Base-by-base conservation (phyloP, 495 filamentous ascomycete genomes). In the Penicillium atrosanguineum region DNA sequence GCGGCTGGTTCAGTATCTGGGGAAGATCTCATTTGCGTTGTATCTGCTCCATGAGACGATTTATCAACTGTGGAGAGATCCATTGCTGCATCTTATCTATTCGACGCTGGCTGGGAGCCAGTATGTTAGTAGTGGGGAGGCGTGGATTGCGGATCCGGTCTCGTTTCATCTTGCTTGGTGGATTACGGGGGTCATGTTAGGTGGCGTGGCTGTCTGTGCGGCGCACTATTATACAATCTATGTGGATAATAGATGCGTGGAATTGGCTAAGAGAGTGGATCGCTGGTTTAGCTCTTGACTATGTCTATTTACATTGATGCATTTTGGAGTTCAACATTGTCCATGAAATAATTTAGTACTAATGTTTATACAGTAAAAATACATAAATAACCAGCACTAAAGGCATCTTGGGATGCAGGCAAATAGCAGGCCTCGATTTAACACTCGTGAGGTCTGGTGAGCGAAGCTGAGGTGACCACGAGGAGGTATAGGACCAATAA, bases 151-250 rank as follows among this genome's bases (percentile, higher is more conserved):
- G 66, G 20, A 62, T 19, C 59, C 78, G 0, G 67, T 65, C 29
- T 55, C 70, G 11, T 71, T 64, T 44, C 67, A 68, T 23, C 26
- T 69, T 9, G 67, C 73, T 25, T 74, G 76, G 70, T 59, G 74
- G 37, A 25, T 63, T 0, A 62, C 68, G 0, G 57, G 75, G 11
- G 60, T 65, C 41, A 40, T 79, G 18, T 38, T 77, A 15, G 68
- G 65, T 7, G 64, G 65, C 3, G 50, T 77, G 16, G 63, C 73
- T 2, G 55, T 81, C 8, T 71, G 69, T 65, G 59, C 64, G 3
- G 69, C 75, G 19, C 76, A 81, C 63, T 41, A 77, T 1, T 76
- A 79, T 49, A 76, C 71, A 56, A 56, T 72, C 12, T 68, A 63
- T 23, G 68, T 82, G 1, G 79, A 81, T 52, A 63, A 60, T 53